Evolutionary conservation across 2,329 filamentous ascomycete genomes (phyloP), one percentile per base, ranked within the genome.

Genomic region (Colletotrichum sp.): DNA sequence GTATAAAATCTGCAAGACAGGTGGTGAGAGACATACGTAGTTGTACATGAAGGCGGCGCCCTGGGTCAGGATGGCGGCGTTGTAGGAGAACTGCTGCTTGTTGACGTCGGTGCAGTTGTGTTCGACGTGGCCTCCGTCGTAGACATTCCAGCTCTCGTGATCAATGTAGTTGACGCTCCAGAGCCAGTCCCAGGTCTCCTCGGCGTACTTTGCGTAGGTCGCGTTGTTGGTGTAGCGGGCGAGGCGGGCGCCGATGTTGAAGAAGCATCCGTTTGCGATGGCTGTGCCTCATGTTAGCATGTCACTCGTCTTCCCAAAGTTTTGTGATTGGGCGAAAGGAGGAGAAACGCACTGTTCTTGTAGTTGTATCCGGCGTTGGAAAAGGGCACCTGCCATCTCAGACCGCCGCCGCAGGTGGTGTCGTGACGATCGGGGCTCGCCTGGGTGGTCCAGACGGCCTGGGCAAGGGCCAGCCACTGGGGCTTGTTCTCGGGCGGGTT

Each of bases 321-420:
- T 58, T 9, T 28, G 18, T 59, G 58, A 28, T 13, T 7, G 38
- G 26, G 5, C 26, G 26, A 28, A 7, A 28, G 26, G 34, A 58
- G 18, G 6, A 12, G 2, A 21, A 5, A 38, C 65, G 36, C 82
- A 88, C 87, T 89, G 80, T 93, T 93, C 83, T 93, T 97, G 87
- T 96, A 96, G 80, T 92, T 89, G 82, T 94, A 97, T 28, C 95
- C 95, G 34, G 87, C 89, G 81, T 96, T 95, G 78, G 93, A 92
- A 2, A 90, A 86, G 72, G 92, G 94, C 75, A 96, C 94, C 85
- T 97, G 94, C 94, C 94, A 95, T 79, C 94, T 88, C 78, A 96
- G 81, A 12, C 94, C 94, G 77, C 94, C 94, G 26, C 88, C 87
- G 79, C 94, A 96, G 3, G 87, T 87, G 1, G 87, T 82, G 7